A percentile compares a stretch with the other conserved stretches of the same genome.
Evolutionary conservation across 768 basidiomycete species (phyloP).

Genomic region (Nidularia pulvinata): DNA sequence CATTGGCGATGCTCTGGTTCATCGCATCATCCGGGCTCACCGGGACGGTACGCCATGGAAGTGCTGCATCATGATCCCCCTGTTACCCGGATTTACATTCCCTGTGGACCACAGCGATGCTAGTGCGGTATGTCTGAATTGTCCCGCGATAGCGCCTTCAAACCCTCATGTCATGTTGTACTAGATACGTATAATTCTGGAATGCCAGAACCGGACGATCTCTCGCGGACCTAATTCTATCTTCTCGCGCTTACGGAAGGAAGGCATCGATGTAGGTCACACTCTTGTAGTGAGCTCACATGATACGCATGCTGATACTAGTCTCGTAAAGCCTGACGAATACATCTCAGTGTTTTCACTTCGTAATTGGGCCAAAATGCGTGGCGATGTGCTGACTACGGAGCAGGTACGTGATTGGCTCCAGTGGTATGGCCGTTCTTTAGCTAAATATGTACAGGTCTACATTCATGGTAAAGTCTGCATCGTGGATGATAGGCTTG

Average conservation of each 20-base stretch:
- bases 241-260: constrained; percentile 80
- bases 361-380: constrained; percentile 92
- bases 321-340: constrained; percentile 73
- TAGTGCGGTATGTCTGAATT: constrained; percentile 68
- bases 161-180: not conserved
- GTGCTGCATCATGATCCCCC: constrained; percentile 90
- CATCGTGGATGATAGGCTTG: constrained; percentile 93
- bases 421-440: not conserved
- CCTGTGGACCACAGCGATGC: constrained; percentile 94
- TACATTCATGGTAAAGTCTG: constrained; percentile 91
- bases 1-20: constrained; percentile 93
- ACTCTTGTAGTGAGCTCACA: constrained; percentile 5
- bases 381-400: constrained; percentile 80
- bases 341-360: constrained; percentile 92
- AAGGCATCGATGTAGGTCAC: constrained; percentile 80
- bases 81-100: constrained; percentile 92
- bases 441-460: constrained; percentile 42
- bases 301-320: constrained; percentile 1
- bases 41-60: constrained; percentile 83
- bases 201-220: constrained; percentile 93
- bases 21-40: constrained; percentile 88
- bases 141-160: not conserved
- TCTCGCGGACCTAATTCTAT: constrained; percentile 91
- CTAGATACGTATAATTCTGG: constrained; percentile 91
- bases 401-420: constrained; percentile 58